Base-by-base conservation (phyloP, 352 stramenopile genomes). In the Poterioochromonas sp. region DNA sequence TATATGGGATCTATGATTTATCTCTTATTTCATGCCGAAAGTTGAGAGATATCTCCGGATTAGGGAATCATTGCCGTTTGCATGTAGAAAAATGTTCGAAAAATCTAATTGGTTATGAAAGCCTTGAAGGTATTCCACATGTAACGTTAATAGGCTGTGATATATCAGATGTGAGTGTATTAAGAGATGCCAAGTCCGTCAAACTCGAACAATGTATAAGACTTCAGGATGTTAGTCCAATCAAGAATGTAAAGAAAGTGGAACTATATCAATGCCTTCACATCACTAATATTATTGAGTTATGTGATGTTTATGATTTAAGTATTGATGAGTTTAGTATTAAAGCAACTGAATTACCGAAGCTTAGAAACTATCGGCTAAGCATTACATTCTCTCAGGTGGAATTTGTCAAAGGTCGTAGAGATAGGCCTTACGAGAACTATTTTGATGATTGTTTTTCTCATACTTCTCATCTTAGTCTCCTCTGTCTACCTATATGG, bases 161-260 rank as follows among this genome's bases (percentile, higher is more conserved):
- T 58, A 58, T 58, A 58, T 58, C 47, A 26, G 47, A 58, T 58
- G 15, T 58, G 47, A 58, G 47, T 58, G 47, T 58, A 58, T 58
- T 58, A 26, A 58, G 47, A 58, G 15, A 58, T 58, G 47, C 47
- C 15, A 58, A 58, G 47, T 58, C 47, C 15, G 26, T 58, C 15
- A 26, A 58, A 26, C 26, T 58, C 15, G 26, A 26, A 58, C 15
- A 26, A 58, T 58, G 47, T 26, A 26, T 26, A 26, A 58, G 26
- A 26, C 15, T 58, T 26, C 15, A 26, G 15, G 47, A 58, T 58
- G 47, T 58, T 15, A 58, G 47, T 58, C 47, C 47, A 26, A 58
- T 58, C 15, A 58, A 58, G 47, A 58, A 58, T 58, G 47, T 58
- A 58, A 58, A 26, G 47, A 58, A 58, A 58, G 47, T 58, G 26